Conservation (phyloP, 352 stramenopile species). For the Globisporangium nagaii region DNA sequence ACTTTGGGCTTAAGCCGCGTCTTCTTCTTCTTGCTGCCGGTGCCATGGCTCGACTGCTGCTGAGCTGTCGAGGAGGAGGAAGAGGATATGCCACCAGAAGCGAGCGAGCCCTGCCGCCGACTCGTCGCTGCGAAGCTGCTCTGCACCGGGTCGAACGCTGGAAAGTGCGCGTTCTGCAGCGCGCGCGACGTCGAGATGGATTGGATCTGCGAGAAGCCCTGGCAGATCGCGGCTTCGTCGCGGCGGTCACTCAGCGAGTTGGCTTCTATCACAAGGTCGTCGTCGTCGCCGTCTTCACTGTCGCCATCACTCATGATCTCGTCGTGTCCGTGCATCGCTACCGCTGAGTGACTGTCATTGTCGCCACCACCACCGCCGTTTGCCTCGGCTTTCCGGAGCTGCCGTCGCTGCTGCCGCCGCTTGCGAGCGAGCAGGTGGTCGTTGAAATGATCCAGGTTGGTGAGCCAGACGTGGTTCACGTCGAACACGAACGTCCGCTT, state of each 20-base stretch:
- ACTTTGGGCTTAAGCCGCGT: conserved; percentile 10
- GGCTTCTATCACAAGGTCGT: neutral
- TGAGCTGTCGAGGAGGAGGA: too few species aligned
- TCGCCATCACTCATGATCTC: neutral
- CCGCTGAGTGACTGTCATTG: too few species aligned
- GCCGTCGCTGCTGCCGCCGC: conserved; percentile 8
- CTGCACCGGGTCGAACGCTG: conserved; percentile 6
- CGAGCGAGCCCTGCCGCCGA: neutral
- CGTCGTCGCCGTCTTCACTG: neutral
- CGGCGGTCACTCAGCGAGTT: conserved; percentile 37
- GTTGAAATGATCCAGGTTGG: conserved; percentile 87
- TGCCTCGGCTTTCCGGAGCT: neutral
- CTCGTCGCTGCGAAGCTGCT: neutral
- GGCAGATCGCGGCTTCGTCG: conserved; percentile 50
- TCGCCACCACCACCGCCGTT: neutral
- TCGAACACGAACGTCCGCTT: conserved; percentile 83
- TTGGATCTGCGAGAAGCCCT: conserved; percentile 76
- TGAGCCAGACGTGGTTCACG: conserved; percentile 90
- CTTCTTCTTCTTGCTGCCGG: neutral
- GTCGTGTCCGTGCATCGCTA: too few species aligned
- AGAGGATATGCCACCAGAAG: too few species aligned
- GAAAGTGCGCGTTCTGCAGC: conserved; percentile 45
- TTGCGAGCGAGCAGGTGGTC: conserved; percentile 20
- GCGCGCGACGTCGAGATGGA: conserved; percentile 58
- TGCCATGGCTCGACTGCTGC: neutral